Evolutionary conservation across 2,329 filamentous ascomycete genomes (phyloP), one percentile per base, ranked within the genome.

Genomic region (Colletotrichum sansevieriae): DNA sequence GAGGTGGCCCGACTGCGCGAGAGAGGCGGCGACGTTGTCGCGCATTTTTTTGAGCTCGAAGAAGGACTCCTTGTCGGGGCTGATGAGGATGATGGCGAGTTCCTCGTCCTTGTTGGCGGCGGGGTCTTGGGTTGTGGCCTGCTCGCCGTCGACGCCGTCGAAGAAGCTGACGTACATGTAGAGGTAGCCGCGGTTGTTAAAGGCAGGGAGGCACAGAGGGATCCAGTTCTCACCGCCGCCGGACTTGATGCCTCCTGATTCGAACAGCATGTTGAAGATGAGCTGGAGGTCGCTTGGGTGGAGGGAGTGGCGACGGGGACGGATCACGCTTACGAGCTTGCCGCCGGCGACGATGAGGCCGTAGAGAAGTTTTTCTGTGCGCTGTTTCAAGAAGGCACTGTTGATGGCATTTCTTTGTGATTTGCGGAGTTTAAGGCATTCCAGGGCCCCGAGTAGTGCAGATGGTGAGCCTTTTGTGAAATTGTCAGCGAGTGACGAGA

Each of bases 161-260:
- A 99, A 88, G 78, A 98, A 99, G 83, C 93, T 97, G 77, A 99
- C 96, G 76, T 98, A 99, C 94, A 99, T 98, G 83, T 99, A 98
- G 1, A 99, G 86, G 77, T 97, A 99, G 29, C 96, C 97, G 59
- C 91, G 92, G 78, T 94, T 98, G 82, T 99, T 99, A 82, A 99
- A 99, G 5, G 95, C 95, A 0, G 96, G 97, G 3, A 99, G 86
- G 75, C 96, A 99, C 7, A 99, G 85, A 0, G 96, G 96, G 55
- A 98, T 95, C 96, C 96, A 99, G 75, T 95, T 98, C 79, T 99
- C 96, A 35, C 95, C 96, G 44, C 87, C 94, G 6, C 93, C 95
- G 20, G 94, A 92, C 77, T 96, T 95, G 77, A 99, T 92, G 49
- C 93, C 92, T 56, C 94, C 93, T 2, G 95, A 96, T 81, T 97